phyloP scores from a whole-genome alignment of 129 eudicot genomes.

The Glebionis coronaria region DNA sequence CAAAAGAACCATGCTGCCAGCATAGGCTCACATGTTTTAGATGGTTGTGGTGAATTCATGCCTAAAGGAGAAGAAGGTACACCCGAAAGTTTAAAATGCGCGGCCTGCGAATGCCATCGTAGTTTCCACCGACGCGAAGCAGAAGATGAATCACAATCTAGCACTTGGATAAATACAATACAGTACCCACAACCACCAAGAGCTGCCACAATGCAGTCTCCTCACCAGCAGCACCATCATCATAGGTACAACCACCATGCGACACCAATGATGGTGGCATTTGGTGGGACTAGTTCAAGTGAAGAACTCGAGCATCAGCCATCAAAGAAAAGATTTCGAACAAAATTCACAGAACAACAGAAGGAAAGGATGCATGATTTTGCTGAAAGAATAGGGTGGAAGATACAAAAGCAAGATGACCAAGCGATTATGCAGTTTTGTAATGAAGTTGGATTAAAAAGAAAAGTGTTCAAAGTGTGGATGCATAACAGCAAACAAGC shows the following conservation, averaged over 20 bases:
- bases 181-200: constrained; percentile 27
- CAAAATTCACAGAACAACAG: constrained; percentile 68
- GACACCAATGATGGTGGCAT: constrained; percentile 59
- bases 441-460: constrained; percentile 51
- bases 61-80: constrained; percentile 64
- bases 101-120: constrained; percentile 87
- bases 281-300: constrained; percentile 61
- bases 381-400: constrained; percentile 73
- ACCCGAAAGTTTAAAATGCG: constrained; percentile 56
- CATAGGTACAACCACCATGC: constrained; percentile 28
- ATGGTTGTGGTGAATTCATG: constrained; percentile 93
- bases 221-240: background rate
- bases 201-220: constrained; percentile 18
- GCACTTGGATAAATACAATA: constrained; percentile 8
- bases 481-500: constrained; percentile 88
- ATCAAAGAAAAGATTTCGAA: constrained; percentile 65
- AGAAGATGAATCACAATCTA: constrained; percentile 34
- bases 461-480: constrained; percentile 85
- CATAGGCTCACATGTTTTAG: constrained; percentile 58
- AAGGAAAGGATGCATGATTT: constrained; percentile 64
- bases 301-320: constrained; percentile 61
- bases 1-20: constrained; percentile 71
- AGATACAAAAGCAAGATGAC: constrained; percentile 80
- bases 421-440: constrained; percentile 58
- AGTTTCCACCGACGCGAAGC: constrained; percentile 67